Conservation (phyloP, 305 asterid genomes). For the Vinca major region DNA sequence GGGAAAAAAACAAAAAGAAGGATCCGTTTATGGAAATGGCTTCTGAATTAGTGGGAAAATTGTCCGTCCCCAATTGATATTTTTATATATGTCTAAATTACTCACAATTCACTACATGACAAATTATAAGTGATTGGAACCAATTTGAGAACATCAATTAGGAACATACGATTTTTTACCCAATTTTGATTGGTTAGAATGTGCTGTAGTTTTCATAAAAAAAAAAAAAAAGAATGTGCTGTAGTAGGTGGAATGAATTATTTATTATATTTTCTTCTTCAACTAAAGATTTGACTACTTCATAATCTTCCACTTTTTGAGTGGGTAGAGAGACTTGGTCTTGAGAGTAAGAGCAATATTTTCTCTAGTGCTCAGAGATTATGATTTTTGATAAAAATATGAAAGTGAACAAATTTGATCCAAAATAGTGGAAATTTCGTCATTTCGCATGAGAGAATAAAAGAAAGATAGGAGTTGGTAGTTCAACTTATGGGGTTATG, state of each 20-base stretch:
- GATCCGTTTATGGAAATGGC: no score
- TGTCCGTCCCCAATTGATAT: no score
- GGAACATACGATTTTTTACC: no score
- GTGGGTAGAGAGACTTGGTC: slow-evolving; percentile 2
- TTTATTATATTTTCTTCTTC: neutral
- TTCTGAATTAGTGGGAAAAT: no score
- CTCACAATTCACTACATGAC: no score
- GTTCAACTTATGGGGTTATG: slow-evolving; percentile 2
- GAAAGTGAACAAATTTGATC: neutral
- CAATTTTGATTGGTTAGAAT: no score
- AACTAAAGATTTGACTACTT: neutral
- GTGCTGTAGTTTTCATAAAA: no score
- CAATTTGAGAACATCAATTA: no score
- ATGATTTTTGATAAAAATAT: neutral
- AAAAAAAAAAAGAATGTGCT: neutral
- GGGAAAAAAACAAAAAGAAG: no score
- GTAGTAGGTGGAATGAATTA: neutral
- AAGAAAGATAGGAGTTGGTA: slow-evolving; percentile 1
- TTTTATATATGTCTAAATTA: no score
- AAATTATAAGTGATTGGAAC: no score
- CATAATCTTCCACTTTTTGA: neutral
- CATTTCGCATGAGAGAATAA: neutral
- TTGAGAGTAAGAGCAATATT: neutral
- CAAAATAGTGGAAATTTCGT: neutral
- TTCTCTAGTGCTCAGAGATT: neutral